A percentile compares a stretch with the other conserved stretches of the same genome.
Evolutionary conservation across 768 basidiomycete genomes (phyloP).

Genomic region (Holtermannia corniformis): DNA sequence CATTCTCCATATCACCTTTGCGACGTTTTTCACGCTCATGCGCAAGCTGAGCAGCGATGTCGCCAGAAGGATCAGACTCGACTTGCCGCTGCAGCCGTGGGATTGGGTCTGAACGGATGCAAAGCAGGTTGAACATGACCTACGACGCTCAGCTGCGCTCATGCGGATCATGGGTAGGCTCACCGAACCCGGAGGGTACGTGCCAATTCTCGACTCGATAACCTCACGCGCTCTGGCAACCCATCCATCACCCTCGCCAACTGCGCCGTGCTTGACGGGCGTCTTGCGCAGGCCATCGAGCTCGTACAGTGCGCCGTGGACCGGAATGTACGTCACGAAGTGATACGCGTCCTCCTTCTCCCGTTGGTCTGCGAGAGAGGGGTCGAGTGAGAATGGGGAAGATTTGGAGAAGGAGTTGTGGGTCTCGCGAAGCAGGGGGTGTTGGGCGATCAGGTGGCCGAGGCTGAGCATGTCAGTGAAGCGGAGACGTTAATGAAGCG

Average conservation of each 20-base stretch:
- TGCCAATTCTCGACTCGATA: slow-evolving; percentile 78
- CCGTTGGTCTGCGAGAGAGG: slow-evolving; percentile 56
- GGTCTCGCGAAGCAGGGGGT: slow-evolving; percentile 46
- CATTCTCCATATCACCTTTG: slow-evolving; percentile 29
- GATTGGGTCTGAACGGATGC: slow-evolving; percentile 71
- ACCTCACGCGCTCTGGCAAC: slow-evolving; percentile 68
- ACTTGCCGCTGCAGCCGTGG: slow-evolving; percentile 52
- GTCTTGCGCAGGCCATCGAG: slow-evolving; percentile 76
- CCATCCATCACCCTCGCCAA: slow-evolving; percentile 59
- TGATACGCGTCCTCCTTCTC: slow-evolving; percentile 80
- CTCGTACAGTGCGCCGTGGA: slow-evolving; percentile 77
- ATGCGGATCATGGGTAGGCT: slow-evolving; percentile 32
- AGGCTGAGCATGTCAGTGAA: slow-evolving; percentile 16
- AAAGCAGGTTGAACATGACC: slow-evolving; percentile 88
- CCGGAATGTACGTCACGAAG: slow-evolving; percentile 86
- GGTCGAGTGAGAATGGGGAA: slow-evolving; percentile 72
- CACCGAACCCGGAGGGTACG: slow-evolving; percentile 81
- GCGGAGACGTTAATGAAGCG: not conserved
- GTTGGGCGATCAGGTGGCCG: slow-evolving; percentile 41
- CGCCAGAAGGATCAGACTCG: slow-evolving; percentile 4
- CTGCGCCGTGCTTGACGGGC: slow-evolving; percentile 69
- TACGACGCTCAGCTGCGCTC: slow-evolving; percentile 33
- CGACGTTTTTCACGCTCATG: slow-evolving; percentile 25
- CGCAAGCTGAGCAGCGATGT: slow-evolving; percentile 16
- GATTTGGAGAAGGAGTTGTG: slow-evolving; percentile 93